Base-by-base conservation (phyloP, 768 basidiomycete genomes). In the Podaxis sp. region DNA sequence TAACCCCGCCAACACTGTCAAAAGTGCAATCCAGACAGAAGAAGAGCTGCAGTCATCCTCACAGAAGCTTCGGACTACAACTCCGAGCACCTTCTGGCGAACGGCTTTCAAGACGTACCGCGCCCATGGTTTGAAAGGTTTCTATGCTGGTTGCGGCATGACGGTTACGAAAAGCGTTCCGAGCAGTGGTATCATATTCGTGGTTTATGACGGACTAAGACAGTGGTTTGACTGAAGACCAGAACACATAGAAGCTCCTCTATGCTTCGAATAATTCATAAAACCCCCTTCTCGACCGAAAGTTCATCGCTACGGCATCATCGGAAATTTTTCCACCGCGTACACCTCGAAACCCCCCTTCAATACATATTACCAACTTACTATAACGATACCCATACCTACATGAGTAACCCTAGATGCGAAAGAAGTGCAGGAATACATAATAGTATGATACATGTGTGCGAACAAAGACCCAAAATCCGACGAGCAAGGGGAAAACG, bases 1-100 rank as follows among this genome's bases (percentile, higher is more conserved):
- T 97, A 94, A 94, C 79, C 94, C 95, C 1, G 93, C 91, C 4
- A 94, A 96, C 74, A 89, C 88, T 28, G 84, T 96, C 66, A 95
- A 96, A 76, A 91, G 88, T 61, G 86, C 90, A 48, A 90, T 95
- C 70, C 94, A 96, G 77, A 97, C 95, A 0, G 87, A 87, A 67
- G 90, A 90, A 60, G 91, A 94, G 71, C 79, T 94, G 55, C 79
- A 87, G 9, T 64, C 52, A 52, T 62, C 2, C 6, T 61, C 48
- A 13, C 47, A 21, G 52, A 51, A 65, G 54, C 62, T 72, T 38
- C 65, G 70, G 58, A 65, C 71, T 13, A 72, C 73, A 64, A 62
- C 80, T 32, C 57, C 61, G 11, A 50, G 46, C 25, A 78, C 83
- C 11, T 88, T 89, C 70, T 68, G 79, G 44, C 73, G 80, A 55